A percentile compares a stretch with the other conserved stretches of the same genome.
Conservation (phyloP, 805 yeast genomes). For the Barnettozyma populi region DNA sequence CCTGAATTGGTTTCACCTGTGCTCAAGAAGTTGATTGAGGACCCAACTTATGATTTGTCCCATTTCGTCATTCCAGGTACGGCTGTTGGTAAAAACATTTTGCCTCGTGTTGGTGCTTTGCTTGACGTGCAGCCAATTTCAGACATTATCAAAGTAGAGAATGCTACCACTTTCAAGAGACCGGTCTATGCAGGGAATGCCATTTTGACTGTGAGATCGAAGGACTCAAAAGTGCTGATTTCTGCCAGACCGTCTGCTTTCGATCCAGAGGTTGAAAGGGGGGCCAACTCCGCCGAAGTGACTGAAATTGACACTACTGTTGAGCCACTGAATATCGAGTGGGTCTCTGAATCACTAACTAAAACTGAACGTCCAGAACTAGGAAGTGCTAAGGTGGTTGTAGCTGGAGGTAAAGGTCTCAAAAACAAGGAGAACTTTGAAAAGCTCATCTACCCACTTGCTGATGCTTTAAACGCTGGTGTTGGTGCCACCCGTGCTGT, state of each 20-base stretch:
- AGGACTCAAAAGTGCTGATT: conserved; percentile 58
- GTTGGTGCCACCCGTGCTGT: conserved; percentile 98
- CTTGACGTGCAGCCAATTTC: conserved; percentile 84
- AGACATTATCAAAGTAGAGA: conserved; percentile 66
- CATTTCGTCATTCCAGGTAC: conserved; percentile 80
- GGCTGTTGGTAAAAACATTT: conserved; percentile 79
- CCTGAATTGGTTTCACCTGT: conserved; percentile 84
- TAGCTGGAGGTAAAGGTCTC: conserved; percentile 93
- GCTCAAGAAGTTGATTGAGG: conserved; percentile 34
- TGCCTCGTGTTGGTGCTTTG: conserved; percentile 84
- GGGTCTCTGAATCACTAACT: conserved; percentile 71
- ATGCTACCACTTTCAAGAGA: conserved; percentile 72
- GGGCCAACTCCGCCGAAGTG: conserved; percentile 35
- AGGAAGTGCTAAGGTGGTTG: conserved; percentile 73
- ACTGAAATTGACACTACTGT: conserved; percentile 40
- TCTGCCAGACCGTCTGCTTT: conserved; percentile 89
- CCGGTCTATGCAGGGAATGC: conserved; percentile 98
- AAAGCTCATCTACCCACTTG: conserved; percentile 70
- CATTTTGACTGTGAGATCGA: conserved; percentile 68
- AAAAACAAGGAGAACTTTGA: conserved; percentile 88
- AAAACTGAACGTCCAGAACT: conserved; percentile 88
- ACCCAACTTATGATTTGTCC: conserved; percentile 37
- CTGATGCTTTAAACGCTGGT: conserved; percentile 88
- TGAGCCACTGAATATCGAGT: conserved; percentile 41
- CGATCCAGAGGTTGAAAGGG: conserved; percentile 37